phyloP scores from a whole-genome alignment of 495 filamentous ascomycete species.

The Acidomyces sp. region DNA sequence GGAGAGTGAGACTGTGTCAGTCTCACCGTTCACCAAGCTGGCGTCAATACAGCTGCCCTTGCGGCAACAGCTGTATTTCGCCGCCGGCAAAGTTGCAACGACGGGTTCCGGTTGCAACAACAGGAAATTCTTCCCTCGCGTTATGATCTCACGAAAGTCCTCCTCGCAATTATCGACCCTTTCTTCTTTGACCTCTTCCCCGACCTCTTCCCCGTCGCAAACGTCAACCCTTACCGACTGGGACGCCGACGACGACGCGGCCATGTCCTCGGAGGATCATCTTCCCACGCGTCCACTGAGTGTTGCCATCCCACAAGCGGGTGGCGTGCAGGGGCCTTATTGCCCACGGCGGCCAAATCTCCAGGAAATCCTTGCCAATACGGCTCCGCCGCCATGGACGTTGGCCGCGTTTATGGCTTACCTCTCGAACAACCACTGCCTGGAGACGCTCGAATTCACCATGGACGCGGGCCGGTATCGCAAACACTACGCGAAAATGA shows the following conservation, averaged over 20 bases:
- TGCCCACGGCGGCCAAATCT: constrained; percentile 69
- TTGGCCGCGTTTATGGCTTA: constrained; percentile 93
- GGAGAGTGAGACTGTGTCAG: constrained; percentile 6
- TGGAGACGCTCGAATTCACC: constrained; percentile 95
- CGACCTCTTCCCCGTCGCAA: constrained; percentile 5
- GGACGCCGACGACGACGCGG: constrained; percentile 45
- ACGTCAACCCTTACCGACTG: constrained; percentile 5
- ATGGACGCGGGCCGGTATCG: constrained; percentile 88
- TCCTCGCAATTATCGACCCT: constrained; percentile 15
- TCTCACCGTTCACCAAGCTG: constrained; percentile 16
- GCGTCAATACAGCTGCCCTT: constrained; percentile 16
- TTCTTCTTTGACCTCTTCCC: constrained; percentile 13
- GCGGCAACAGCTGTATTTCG: constrained; percentile 18
- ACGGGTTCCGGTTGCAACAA: neutral
- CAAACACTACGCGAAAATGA: constrained; percentile 51
- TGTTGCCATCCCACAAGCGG: constrained; percentile 40
- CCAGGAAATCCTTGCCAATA: constrained; percentile 75
- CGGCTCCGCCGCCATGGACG: constrained; percentile 80
- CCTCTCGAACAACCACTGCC: constrained; percentile 91
- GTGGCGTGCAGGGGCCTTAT: constrained; percentile 39
- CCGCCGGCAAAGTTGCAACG: constrained; percentile 7
- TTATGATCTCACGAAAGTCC: constrained; percentile 19
- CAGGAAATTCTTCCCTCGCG: constrained; percentile 11
- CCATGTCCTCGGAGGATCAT: constrained; percentile 37
- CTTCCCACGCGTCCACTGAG: constrained; percentile 45